Base-by-base conservation (phyloP, 768 basidiomycete species). In the Glaciozyma martinii region DNA sequence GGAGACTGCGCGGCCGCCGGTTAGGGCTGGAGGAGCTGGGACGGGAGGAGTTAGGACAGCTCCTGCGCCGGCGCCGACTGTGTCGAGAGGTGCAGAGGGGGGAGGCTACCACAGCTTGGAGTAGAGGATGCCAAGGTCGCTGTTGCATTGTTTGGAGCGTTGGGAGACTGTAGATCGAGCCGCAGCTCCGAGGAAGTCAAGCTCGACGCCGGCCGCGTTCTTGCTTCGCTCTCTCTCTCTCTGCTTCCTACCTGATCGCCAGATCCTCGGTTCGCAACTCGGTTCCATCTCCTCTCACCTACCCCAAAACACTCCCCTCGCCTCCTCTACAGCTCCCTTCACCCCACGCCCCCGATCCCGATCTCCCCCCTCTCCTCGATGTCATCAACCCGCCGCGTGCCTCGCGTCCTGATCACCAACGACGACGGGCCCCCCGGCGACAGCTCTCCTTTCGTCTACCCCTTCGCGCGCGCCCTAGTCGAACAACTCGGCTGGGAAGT, bases 391-490 rank as follows among this genome's bases (percentile, higher is more conserved):
- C 18, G 21, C 9, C 65, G 59, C 13, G 27, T 40, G 3, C 43
- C 60, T 3, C 59, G 68, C 23, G 56, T 71, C 23, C 61, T 71
- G 8, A 43, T 67, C 55, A 62, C 61, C 21, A 78, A 78, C 69
- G 78, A 79, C 67, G 78, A 79, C 65, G 78, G 78, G 19, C 76
- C 72, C 2, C 61, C 71, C 27, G 23, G n/a, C 8, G 66, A 63
- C 13, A 74, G 76, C 37, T 77, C 76, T 3, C 78, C 78, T 10
- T 77, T 77, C 72, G 75, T 79, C 63, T 78, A 72, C 70, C 73
- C 71, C 0, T 78, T 79, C 62, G 75, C 74, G 32, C 72, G 71
- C 27, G 70, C 68, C 4, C 71, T 79, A 3, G 67, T 72, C 44
- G 58, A 68, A 8, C 58, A 63, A 5, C 67, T 77, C 9, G 76